phyloP scores from a whole-genome alignment of 306 rosid species.

The Ormosia semicastrata region DNA sequence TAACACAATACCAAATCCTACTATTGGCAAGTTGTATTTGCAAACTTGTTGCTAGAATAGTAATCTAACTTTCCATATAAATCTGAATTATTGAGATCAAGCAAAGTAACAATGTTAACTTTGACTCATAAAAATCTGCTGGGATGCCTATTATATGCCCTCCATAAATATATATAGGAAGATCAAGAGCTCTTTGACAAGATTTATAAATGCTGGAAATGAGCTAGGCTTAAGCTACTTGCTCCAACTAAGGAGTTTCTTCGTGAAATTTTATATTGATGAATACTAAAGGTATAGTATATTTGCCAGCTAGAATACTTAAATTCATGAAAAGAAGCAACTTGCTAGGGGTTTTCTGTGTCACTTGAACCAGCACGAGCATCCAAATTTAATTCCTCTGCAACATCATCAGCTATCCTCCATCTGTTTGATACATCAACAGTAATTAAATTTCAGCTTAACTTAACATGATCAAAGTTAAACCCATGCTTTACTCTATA shows the following conservation, averaged over 20 bases:
- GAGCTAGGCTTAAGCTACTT: background rate
- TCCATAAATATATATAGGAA: slow-evolving; percentile 23
- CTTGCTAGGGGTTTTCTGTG: slow-evolving; percentile 55
- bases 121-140: background rate
- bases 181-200: background rate
- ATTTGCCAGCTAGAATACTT: slow-evolving; percentile 33
- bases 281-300: slow-evolving; percentile 6
- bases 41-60: background rate
- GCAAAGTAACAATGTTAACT: background rate
- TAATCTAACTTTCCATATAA: background rate
- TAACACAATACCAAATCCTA: background rate
- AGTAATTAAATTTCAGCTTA: background rate
- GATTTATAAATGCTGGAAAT: slow-evolving; percentile 14
- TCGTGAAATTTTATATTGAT: slow-evolving; percentile 13
- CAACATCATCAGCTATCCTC: slow-evolving; percentile 57
- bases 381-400: slow-evolving; percentile 63
- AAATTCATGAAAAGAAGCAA: slow-evolving; percentile 15
- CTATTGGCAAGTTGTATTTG: background rate
- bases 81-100: background rate
- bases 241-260: slow-evolving; percentile 26
- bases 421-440: slow-evolving; percentile 42
- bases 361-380: slow-evolving; percentile 64
- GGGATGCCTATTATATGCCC: background rate
- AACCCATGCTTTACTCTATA: slow-evolving; percentile 10
- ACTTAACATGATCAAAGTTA: slow-evolving; percentile 1